These are phyloP conservation scores for Cystobasidium pallidum DNA, from an alignment of 1,284 basidiomycete species.

Conservation along the genomic window DNA sequence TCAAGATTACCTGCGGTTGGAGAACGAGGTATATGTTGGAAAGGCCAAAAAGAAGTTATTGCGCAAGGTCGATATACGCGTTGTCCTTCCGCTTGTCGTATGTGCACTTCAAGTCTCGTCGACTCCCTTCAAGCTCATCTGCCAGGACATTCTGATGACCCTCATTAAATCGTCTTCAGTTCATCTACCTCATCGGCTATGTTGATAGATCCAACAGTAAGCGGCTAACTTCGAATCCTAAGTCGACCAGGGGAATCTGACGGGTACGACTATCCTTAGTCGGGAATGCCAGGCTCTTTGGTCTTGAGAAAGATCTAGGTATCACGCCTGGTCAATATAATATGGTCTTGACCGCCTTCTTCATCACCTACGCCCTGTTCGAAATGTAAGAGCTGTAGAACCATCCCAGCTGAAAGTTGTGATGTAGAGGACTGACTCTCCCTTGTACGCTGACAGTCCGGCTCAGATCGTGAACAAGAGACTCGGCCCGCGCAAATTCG, in stretches of 20 bases:
- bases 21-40: slow-evolving; percentile 28
- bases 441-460: not conserved
- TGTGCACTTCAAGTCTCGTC: not conserved
- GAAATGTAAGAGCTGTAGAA: slow-evolving; percentile 10
- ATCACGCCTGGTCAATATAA: slow-evolving; percentile 32
- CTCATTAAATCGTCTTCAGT: not conserved
- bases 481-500: slow-evolving; percentile 7
- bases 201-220: slow-evolving; percentile 25
- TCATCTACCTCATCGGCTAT: slow-evolving; percentile 29
- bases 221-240: not conserved
- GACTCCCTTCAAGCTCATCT: too few relatives aligned
- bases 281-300: slow-evolving; percentile 23
- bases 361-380: slow-evolving; percentile 25
- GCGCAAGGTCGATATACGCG: slow-evolving; percentile 24
- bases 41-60: slow-evolving; percentile 17
- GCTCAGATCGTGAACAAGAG: slow-evolving; percentile 11
- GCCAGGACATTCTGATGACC: too few relatives aligned
- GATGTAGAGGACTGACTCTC: not conserved
- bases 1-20: slow-evolving; percentile 27
- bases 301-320: slow-evolving; percentile 22
- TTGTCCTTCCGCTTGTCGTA: slow-evolving; percentile 13
- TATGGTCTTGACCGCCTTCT: slow-evolving; percentile 12
- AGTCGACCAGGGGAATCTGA: not conserved
- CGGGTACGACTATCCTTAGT: not conserved
- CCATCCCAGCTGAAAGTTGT: not conserved